Conservation (phyloP, 495 filamentous ascomycete genomes). For the Xylaria castorea region DNA sequence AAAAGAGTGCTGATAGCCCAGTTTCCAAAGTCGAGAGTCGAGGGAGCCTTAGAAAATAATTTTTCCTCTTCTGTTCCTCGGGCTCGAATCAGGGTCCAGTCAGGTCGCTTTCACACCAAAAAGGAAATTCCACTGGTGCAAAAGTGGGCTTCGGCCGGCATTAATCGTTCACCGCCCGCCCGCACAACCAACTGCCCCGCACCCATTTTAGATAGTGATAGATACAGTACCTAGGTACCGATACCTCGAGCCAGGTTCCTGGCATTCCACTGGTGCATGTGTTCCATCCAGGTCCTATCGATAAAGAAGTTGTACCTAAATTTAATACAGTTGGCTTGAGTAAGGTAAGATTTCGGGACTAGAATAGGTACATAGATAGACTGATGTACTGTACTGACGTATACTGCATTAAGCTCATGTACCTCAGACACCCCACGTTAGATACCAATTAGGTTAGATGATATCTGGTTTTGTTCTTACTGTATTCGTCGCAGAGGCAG, state of each 20-base stretch:
- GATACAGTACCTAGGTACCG: neutral
- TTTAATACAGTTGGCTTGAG: neutral
- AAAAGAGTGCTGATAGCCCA: conserved; percentile 25
- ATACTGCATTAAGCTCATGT: too few relatives aligned
- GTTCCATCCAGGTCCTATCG: neutral
- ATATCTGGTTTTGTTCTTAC: neutral
- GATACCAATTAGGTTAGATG: too few relatives aligned
- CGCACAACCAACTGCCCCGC: conserved; percentile 7
- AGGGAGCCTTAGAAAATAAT: neutral
- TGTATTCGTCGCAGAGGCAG: neutral
- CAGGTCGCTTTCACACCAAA: conserved; percentile 19
- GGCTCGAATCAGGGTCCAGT: conserved; percentile 26
- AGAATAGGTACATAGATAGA: too few relatives aligned
- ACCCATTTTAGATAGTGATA: neutral
- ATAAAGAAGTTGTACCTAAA: neutral
- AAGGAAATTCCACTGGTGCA: conserved; percentile 29
- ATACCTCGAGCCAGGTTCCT: neutral
- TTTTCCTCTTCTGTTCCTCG: conserved; percentile 27
- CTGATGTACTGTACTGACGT: too few relatives aligned
- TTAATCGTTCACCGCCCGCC: conserved; percentile 28
- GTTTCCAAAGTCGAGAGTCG: conserved; percentile 13
- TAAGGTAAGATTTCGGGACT: too few relatives aligned
- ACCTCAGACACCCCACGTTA: too few relatives aligned
- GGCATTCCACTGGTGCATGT: neutral
- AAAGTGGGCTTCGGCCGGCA: conserved; percentile 27